Base-by-base conservation (phyloP, 2,329 filamentous ascomycete species). In the Fusarium devonianum region DNA sequence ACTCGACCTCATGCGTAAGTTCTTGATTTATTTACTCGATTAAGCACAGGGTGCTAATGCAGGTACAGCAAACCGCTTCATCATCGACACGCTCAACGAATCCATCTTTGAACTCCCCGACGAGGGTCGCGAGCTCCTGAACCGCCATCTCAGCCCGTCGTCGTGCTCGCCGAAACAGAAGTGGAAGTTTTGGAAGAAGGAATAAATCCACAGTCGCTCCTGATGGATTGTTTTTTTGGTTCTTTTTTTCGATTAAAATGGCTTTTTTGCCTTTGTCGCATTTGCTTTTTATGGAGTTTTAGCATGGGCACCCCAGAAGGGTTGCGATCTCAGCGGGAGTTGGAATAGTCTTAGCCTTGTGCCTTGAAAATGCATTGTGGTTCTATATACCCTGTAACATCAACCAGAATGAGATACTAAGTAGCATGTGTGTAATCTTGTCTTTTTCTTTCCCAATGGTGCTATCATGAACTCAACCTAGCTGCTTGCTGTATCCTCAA, bases 1-100 rank as follows among this genome's bases (percentile, higher is more conserved):
- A 10, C 42, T 73, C 8, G 63, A 69, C 37, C 53, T 79, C 14
- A 76, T 78, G 71, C 77, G 77, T 80, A 67, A 66, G 75, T 73
- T 8, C 7, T 13, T 23, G 18, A 34, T 6, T 8, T 28, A n/a
- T n/a, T n/a, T n/a, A n/a, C 34, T 19, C 3, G 3, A 7, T 4
- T 10, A 8, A 6, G 8, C 1, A 8, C 11, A 26, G 16, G 2
- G 23, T 39, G 9, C 39, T 62, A 26, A 62, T 18, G 16, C 2
- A 9, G n/a, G 5, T 4, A 1, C 25, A 73, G 71, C 71, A 1
- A 74, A 69, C 18, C 71, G 71, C 3, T 74, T 74, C 48, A 74
- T 74, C 55, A 73, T 74, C 49, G 71, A 74, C 16, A 74, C 70
- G 0, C 66, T 74, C 19, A 74, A 74, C 46, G 63, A 71, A 38